Conservation (phyloP, 2,329 filamentous ascomycete species). For the Epichloe gansuensis region DNA sequence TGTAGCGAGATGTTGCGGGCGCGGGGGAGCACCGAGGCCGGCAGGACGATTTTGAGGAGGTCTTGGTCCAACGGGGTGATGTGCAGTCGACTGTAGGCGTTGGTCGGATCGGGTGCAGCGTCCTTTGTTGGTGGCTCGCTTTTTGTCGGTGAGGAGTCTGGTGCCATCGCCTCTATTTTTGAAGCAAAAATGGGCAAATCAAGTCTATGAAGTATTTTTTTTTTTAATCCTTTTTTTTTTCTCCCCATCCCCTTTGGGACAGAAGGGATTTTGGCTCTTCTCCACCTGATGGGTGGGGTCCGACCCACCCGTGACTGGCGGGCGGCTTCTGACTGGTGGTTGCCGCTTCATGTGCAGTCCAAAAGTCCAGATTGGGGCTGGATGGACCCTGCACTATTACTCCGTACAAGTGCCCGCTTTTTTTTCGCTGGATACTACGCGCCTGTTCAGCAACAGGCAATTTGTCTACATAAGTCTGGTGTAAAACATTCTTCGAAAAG, state of each 20-base stretch:
- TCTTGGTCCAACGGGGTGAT: conserved; percentile 74
- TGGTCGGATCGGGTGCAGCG: neutral
- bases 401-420: too few species aligned
- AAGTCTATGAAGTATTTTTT: neutral
- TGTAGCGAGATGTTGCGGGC: conserved; percentile 85
- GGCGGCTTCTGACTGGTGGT: neutral
- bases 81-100: conserved; percentile 43
- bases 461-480: too few species aligned
- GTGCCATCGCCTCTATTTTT: neutral
- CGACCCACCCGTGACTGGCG: neutral
- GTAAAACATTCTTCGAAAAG: too few species aligned
- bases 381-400: neutral
- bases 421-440: too few species aligned
- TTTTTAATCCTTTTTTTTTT: neutral
- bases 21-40: conserved; percentile 48
- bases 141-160: neutral
- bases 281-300: neutral
- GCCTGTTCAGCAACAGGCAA: too few species aligned
- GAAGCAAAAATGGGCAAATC: too few species aligned
- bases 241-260: neutral
- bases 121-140: neutral
- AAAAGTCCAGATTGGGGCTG: neutral
- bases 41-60: conserved; percentile 59
- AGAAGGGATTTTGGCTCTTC: too few species aligned
- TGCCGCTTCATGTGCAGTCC: too few species aligned